Conservation (phyloP, 2,329 filamentous ascomycete species). For the Pseudohalonectria lignicola region DNA sequence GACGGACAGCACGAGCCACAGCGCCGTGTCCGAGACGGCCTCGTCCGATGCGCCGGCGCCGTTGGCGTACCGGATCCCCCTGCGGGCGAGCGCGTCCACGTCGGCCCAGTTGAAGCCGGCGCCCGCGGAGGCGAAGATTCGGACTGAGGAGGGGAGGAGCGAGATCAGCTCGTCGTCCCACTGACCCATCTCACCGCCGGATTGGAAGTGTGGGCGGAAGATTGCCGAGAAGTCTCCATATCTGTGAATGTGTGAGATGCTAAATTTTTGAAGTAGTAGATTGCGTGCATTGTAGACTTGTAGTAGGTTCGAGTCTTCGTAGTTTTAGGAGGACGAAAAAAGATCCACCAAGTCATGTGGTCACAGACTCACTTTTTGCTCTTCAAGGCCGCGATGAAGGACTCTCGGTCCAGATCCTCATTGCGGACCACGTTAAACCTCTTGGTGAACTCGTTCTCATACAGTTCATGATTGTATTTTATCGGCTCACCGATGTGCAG, state of each 20-base stretch:
- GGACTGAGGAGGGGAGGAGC: constrained; percentile 38
- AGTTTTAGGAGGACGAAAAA: too few species aligned
- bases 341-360: too few species aligned
- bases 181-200: constrained; percentile 11
- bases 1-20: constrained; percentile 30
- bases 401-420: constrained; percentile 20
- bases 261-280: too few species aligned
- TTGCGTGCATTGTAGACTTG: too few species aligned
- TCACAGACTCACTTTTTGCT: constrained; percentile 23
- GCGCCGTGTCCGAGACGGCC: constrained; percentile 29
- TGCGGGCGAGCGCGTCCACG: constrained; percentile 28
- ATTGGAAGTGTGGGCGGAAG: constrained; percentile 11
- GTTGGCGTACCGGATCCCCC: constrained; percentile 30
- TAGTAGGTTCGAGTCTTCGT: too few species aligned
- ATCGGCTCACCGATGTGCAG: constrained; percentile 34
- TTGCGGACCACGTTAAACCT: constrained; percentile 28
- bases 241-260: not conserved
- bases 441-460: constrained; percentile 23
- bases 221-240: constrained; percentile 3
- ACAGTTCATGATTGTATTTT: constrained; percentile 32
- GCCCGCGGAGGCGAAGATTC: constrained; percentile 49
- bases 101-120: constrained; percentile 54
- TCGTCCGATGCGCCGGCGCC: constrained; percentile 29
- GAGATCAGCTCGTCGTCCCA: constrained; percentile 18
- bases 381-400: constrained; percentile 28